A percentile compares a stretch with the other conserved stretches of the same genome.
phyloP scores from a whole-genome alignment of 2,329 filamentous ascomycete genomes.

The Trichoderma afroharzianum region DNA sequence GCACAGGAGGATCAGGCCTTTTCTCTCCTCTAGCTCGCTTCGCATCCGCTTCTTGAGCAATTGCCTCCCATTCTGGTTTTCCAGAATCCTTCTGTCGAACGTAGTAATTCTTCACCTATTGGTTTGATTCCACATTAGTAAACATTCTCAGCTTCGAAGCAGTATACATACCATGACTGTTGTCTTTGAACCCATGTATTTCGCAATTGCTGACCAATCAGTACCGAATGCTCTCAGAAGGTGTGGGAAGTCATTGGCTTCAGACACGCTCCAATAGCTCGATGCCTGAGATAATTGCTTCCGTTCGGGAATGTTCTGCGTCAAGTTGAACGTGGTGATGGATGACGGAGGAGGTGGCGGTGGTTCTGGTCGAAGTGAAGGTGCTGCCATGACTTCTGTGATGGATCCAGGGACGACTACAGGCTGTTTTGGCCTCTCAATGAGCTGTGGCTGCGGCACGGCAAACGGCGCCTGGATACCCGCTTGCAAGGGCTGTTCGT shows the following conservation, averaged over 20 bases:
- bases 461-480: constrained; percentile 42
- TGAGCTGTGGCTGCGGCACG: constrained; percentile 27
- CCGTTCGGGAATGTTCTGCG: constrained; percentile 42
- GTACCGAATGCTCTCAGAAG: constrained; percentile 73
- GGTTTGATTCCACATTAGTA: background rate
- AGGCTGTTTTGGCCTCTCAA: constrained; percentile 36
- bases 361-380: constrained; percentile 53
- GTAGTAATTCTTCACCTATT: constrained; percentile 66
- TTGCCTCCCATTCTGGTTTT: constrained; percentile 56
- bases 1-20: constrained; percentile 57
- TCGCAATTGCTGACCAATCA: constrained; percentile 72
- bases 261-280: constrained; percentile 85
- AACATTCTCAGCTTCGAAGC: background rate
- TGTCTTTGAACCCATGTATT: constrained; percentile 79
- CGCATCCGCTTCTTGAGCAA: constrained; percentile 58
- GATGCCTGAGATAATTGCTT: constrained; percentile 59
- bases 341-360: constrained; percentile 45
- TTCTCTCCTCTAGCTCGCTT: constrained; percentile 55
- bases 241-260: constrained; percentile 71
- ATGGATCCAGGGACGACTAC: constrained; percentile 38
- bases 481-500: constrained; percentile 39
- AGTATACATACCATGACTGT: constrained; percentile 68
- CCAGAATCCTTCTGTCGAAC: constrained; percentile 58
- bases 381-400: constrained; percentile 54
- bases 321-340: constrained; percentile 50